Base-by-base conservation (phyloP, 2,329 filamentous ascomycete species). In the Akanthomyces uredinophilus region DNA sequence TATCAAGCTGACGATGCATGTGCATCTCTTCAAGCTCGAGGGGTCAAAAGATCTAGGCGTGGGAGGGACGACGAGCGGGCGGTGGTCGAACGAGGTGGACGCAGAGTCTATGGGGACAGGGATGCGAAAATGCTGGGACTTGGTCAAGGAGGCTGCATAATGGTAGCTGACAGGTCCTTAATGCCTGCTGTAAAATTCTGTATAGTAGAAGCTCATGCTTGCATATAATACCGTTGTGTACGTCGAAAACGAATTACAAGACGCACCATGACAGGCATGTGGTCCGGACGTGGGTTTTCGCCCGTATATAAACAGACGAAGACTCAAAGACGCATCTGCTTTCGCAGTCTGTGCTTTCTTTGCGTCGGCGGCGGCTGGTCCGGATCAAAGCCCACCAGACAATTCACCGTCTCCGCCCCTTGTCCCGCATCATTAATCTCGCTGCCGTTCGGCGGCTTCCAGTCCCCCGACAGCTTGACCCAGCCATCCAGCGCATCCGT, bases 101-200 rank as follows among this genome's bases (percentile, higher is more conserved):
- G 68, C 66, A 1, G 80, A 82, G 67, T 82, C 81, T 0, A 85
- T 85, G 82, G 82, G 83, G 0, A 84, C 82, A 0, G 83, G 83
- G 0, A 85, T 85, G 82, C 75, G 79, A 43, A 84, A 83, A 66
- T 85, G 83, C 68, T 85, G 82, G 82, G 70, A 75, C 2, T 69
- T 84, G 57, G 75, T 74, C 4, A 70, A 70, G 57, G 70, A 71
- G 47, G 55, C 49, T 29, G 51, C 11, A 8, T 60, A 11, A 39
- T 18, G 37, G 14, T 7, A 39, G 18, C 16, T 18, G 43, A 10
- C 20, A 39, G 5, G 3, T 47, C 29, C 46, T 35, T 18, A 20
- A 16, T 16, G n/a, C 24, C 7, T 39, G 5, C 24, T 39, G 37
- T 39, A 18, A 20, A 24, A 10, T 16, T 5, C 39, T 39, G 35